Evolutionary conservation across 768 basidiomycete species (phyloP).

Genomic region (Lactifluus volemus): DNA sequence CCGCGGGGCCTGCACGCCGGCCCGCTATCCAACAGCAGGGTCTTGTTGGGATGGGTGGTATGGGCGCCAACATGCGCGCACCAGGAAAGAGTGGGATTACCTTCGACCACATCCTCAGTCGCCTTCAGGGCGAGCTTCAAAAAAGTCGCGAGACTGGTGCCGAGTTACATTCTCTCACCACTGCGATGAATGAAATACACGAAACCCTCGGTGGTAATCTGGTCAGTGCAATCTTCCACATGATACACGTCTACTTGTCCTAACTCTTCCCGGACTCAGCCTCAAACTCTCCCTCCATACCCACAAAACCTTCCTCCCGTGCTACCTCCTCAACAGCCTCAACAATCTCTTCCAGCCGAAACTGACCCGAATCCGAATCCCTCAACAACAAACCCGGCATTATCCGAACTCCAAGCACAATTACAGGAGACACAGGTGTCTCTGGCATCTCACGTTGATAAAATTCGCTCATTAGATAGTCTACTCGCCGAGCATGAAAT

Average conservation of each 20-base stretch:
- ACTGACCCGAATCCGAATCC: slow-evolving; percentile 17
- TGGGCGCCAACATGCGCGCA: slow-evolving; percentile 60
- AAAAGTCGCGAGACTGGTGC: slow-evolving; percentile 90
- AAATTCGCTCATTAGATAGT: slow-evolving; percentile 73
- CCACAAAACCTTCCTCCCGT: slow-evolving; percentile 61
- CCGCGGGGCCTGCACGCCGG: slow-evolving; percentile 36
- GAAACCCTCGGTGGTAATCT: slow-evolving; percentile 81
- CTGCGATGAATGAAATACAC: slow-evolving; percentile 83
- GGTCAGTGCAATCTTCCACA: slow-evolving; percentile 36
- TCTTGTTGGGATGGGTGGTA: slow-evolving; percentile 64
- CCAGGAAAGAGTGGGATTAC: slow-evolving; percentile 81
- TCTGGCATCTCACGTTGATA: slow-evolving; percentile 71
- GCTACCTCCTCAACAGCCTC: slow-evolving; percentile 26
- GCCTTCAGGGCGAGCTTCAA: slow-evolving; percentile 88
- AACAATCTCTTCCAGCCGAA: slow-evolving; percentile 23
- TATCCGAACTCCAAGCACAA: slow-evolving; percentile 70
- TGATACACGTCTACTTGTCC: background rate
- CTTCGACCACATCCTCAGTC: slow-evolving; percentile 85
- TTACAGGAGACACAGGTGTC: slow-evolving; percentile 77
- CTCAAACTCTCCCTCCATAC: slow-evolving; percentile 51
- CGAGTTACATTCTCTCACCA: slow-evolving; percentile 69
- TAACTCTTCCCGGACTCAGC: slow-evolving; percentile 31
- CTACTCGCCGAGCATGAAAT: slow-evolving; percentile 78
- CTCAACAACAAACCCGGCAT: slow-evolving; percentile 27
- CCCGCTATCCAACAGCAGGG: slow-evolving; percentile 52